Base-by-base conservation (phyloP, 148 eudicot species). In the Cornus florida region DNA sequence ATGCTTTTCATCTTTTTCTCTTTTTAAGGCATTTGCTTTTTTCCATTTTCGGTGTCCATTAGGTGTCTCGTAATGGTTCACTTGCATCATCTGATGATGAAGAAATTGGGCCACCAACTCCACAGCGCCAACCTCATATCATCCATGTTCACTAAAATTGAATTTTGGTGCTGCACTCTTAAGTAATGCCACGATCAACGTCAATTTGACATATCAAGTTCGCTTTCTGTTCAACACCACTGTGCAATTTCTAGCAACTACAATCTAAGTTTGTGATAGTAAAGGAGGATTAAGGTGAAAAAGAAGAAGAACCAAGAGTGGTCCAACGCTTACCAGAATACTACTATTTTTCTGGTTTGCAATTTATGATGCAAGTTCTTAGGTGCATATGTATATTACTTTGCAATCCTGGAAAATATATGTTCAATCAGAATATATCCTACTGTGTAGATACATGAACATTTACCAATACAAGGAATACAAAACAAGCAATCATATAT, bases 31-130 rank as follows among this genome's bases (percentile, higher is more conserved):
- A 72, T 46, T 32, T 70, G 5, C 5, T 24, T 59, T 32, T 43
- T 43, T 0, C 48, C 41, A 35, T 60, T 53, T 70, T 65, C 20
- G 19, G 66, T 69, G 12, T 24, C 4, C 28, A 64, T 48, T 76
- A 77, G 78, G 73, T 68, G 77, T 77, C 81, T 67, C 41, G 79
- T n/a, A 80, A 71, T 35, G 10, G 71, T 69, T 83, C 86, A 8
- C 41, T 78, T 33, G 19, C 72, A 33, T 35, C 88, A 62, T 68
- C 88, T 19, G 88, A 85, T 8, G 90, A 79, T 8, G 90, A 79
- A 64, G 86, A 83, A 88, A 75, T 70, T 39, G 71, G 77, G 56
- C 62, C 70, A 3, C 72, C 77, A 53, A 41, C 80, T 17, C 32
- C 13, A 28, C 82, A 39, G 50, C 43, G 41, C 50, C 81, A 41